Base-by-base conservation (phyloP, 805 yeast genomes). In the Starmerella bacillaris region DNA sequence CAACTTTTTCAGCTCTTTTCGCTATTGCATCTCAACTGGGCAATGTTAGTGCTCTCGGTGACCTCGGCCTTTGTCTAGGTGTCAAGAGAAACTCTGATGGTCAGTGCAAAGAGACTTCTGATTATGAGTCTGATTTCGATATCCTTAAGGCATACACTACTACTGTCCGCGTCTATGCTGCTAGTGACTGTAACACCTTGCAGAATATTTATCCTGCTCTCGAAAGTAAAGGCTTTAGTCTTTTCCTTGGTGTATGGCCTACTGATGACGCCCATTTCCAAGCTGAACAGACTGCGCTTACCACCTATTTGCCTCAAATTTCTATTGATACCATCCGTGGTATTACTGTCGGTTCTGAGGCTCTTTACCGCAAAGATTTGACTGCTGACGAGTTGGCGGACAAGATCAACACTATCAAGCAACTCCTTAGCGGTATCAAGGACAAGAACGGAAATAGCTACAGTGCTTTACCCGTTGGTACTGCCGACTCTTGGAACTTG, bases 401-500 rank as follows among this genome's bases (percentile, higher is more conserved):
- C 45, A 65, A 65, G 50, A 83, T 86, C 52, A 45, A 56, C 40
- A 69, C 68, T 32, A 57, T 84, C 56, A 78, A 73, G 61, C 53
- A 56, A 31, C 61, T 74, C 30, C 54, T 86, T 39, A 53, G 63
- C 21, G 66, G 56, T 44, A 72, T 84, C 54, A 62, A 64, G 39
- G 94, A 82, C 59, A 74, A 75, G 51, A 64, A 79, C 48, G 96
- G 95, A 49, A 63, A 74, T 50, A 70, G 86, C 18, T 83, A 76
- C 58, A 52, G 66, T 37, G 67, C 66, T 44, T 66, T 68, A 32
- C 79, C 72, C 42, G 94, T 86, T 44, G 96, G 96, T 45, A 74
- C 84, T 38, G 95, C 82, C 45, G 96, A 86, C 60, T 83, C 95
- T 2, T 86, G 96, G 96, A 79, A 86, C 58, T 67, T 78, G 43